These are phyloP conservation scores for Boletellus deceptivus DNA, from an alignment of 1,284 basidiomycete species.

Conservation along the genomic window DNA sequence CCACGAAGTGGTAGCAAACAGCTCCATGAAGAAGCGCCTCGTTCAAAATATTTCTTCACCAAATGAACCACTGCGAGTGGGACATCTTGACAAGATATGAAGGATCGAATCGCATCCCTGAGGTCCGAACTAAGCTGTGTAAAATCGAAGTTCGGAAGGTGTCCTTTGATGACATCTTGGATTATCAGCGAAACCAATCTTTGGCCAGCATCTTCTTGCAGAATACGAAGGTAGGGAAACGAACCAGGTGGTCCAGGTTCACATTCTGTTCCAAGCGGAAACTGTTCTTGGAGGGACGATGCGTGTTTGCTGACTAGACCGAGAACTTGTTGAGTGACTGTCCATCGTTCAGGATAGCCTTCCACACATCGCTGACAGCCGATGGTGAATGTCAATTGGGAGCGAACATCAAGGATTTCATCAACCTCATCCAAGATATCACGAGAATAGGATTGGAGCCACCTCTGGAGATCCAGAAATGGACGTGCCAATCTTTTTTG, in stretches of 20 bases:
- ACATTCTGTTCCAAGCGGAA: slow-evolving; percentile 12
- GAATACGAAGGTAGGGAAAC: no score
- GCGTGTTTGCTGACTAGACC: slow-evolving; percentile 16
- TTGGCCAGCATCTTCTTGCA: no score
- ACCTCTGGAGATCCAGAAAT: neutral
- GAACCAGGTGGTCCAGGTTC: no score
- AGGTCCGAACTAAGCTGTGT: slow-evolving; percentile 9
- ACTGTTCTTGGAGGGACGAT: neutral
- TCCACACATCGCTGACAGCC: slow-evolving; percentile 41
- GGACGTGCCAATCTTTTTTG: neutral
- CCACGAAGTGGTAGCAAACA: slow-evolving; percentile 43
- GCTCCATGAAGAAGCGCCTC: slow-evolving; percentile 25
- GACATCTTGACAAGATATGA: slow-evolving; percentile 16
- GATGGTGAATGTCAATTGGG: slow-evolving; percentile 48
- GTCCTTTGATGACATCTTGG: slow-evolving; percentile 7
- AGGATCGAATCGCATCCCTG: slow-evolving; percentile 18
- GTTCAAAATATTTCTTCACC: slow-evolving; percentile 14
- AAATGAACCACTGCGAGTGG: slow-evolving; percentile 16
- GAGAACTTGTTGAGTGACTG: slow-evolving; percentile 39
- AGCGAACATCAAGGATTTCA: slow-evolving; percentile 45
- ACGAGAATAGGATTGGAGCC: slow-evolving; percentile 25
- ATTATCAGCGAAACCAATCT: no score
- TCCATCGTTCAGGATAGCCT: slow-evolving; percentile 47
- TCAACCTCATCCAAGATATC: slow-evolving; percentile 54
- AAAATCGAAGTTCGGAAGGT: slow-evolving; percentile 17